A percentile compares a stretch with the other conserved stretches of the same genome.
phyloP scores from a whole-genome alignment of 306 rosid species.

The Prunus armeniaca region DNA sequence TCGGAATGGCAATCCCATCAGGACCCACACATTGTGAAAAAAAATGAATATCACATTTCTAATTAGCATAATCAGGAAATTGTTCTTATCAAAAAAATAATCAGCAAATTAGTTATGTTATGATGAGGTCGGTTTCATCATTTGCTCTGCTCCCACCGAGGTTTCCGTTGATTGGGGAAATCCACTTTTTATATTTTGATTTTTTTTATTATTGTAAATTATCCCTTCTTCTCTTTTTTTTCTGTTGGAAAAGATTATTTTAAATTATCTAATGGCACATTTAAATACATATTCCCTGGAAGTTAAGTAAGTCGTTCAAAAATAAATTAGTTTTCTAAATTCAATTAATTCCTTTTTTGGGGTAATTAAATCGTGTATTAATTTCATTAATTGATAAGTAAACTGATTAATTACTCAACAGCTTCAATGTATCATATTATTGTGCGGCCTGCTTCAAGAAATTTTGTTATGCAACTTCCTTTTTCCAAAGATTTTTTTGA shows the following conservation, averaged over 20 bases:
- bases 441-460: no score
- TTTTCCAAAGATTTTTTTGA: no score
- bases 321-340: not conserved
- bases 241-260: not conserved
- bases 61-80: no score
- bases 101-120: not conserved
- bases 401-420: no score
- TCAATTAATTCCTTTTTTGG: no score
- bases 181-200: no score
- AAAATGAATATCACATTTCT: not conserved
- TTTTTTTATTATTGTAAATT: not conserved
- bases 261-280: not conserved
- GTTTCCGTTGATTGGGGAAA: not conserved
- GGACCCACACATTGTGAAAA: not conserved
- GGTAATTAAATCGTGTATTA: not conserved
- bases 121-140: slow-evolving; percentile 5
- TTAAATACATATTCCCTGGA: not conserved
- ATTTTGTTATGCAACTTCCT: no score
- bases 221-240: not conserved
- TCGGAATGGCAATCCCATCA: not conserved
- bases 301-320: not conserved
- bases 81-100: no score
- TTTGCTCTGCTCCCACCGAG: not conserved
- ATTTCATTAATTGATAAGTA: no score
- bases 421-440: no score